Evolutionary conservation across 2,329 filamentous ascomycete species (phyloP).

Genomic region (Taxawa tesnikishii): DNA sequence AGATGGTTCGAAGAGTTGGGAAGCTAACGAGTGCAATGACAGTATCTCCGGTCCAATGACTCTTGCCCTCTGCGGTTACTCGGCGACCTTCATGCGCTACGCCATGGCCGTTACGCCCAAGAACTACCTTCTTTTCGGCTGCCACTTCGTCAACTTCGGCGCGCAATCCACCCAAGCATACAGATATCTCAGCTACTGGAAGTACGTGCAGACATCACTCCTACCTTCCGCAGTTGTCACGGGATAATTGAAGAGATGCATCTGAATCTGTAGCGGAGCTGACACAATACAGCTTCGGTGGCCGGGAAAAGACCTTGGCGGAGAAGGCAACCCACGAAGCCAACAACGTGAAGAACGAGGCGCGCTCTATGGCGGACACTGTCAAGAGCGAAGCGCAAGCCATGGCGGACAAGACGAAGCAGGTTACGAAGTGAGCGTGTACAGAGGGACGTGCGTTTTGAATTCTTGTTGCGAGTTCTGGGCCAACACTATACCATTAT

Average conservation of each 20-base stretch:
- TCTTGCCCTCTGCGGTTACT: constrained; percentile 47
- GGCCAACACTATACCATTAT: too few species aligned
- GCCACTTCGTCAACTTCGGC: constrained; percentile 53
- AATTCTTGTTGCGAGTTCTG: too few species aligned
- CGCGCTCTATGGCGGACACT: constrained; percentile 11
- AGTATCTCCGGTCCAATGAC: constrained; percentile 58
- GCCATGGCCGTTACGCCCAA: constrained; percentile 48
- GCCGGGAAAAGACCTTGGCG: constrained; percentile 26
- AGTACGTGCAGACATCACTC: too few species aligned
- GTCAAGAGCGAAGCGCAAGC: constrained; percentile 13
- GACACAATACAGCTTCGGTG: constrained; percentile 24
- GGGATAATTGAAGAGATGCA: too few species aligned
- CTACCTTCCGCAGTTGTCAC: too few species aligned
- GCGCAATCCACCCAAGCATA: constrained; percentile 50
- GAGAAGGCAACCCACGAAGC: constrained; percentile 25
- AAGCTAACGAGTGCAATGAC: constrained; percentile 6
- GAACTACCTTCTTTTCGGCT: constrained; percentile 58
- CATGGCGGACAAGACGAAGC: constrained; percentile 16
- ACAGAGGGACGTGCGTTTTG: too few species aligned
- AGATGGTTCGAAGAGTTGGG: constrained; percentile 2
- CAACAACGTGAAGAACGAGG: constrained; percentile 2
- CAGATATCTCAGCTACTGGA: constrained; percentile 50
- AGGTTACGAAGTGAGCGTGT: constrained; percentile 15
- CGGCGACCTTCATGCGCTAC: constrained; percentile 55
- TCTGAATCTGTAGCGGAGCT: too few species aligned